Evolutionary conservation across 176 grass and related monocot species (phyloP).

Genomic region (Avena atlantica): DNA sequence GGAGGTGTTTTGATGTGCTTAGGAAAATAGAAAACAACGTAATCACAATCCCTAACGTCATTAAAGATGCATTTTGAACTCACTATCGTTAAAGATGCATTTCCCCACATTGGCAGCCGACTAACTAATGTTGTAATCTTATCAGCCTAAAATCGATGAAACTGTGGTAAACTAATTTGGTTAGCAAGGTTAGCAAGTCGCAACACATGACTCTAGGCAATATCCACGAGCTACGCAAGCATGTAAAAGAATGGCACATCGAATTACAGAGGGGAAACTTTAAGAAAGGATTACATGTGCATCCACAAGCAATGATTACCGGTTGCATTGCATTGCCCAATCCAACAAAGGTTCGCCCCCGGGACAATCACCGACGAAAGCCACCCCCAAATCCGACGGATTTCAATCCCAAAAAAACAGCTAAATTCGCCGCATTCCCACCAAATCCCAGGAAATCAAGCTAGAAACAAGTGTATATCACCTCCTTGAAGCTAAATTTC

Average conservation of each 20-base stretch:
- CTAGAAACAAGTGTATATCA: background rate
- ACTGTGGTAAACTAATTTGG: background rate
- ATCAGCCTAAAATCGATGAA: background rate
- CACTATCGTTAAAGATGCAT: background rate
- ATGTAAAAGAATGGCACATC: background rate
- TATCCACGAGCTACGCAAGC: background rate
- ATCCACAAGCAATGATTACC: background rate
- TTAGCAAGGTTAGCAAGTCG: constrained; percentile 9
- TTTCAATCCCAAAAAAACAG: constrained; percentile 16
- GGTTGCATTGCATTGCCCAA: background rate
- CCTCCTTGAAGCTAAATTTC: background rate
- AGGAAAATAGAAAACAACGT: too few relatives aligned
- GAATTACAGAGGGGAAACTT: background rate
- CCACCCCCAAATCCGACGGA: constrained; percentile 27
- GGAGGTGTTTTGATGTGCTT: too few relatives aligned
- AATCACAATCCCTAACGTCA: background rate
- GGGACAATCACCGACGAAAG: background rate
- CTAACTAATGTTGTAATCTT: background rate
- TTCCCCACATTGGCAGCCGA: background rate
- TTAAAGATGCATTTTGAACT: too few relatives aligned
- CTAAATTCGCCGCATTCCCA: background rate
- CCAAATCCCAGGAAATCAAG: constrained; percentile 4
- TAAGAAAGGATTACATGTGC: background rate
- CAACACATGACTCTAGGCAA: background rate
- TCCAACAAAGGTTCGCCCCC: background rate